Evolutionary conservation across 352 stramenopile genomes (phyloP).

Genomic region (Globisporangium solare): DNA sequence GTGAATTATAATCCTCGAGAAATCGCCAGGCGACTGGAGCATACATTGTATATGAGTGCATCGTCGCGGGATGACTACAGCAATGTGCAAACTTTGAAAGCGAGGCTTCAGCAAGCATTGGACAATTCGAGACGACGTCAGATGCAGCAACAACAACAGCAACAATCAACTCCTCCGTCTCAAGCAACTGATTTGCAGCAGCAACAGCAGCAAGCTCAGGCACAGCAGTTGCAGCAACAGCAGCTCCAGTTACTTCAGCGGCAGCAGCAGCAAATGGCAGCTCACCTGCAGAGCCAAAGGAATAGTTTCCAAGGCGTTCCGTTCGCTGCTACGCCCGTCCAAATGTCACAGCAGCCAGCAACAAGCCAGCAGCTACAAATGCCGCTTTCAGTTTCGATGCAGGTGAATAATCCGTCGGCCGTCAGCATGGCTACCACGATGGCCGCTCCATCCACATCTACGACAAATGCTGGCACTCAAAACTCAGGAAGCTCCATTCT

Average conservation of each 20-base stretch:
- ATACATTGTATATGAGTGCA: slow-evolving; percentile 86
- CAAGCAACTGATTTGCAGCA: slow-evolving; percentile 18
- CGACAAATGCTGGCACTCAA: slow-evolving; percentile 16
- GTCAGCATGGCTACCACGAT: slow-evolving; percentile 16
- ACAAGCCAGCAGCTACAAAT: slow-evolving; percentile 55
- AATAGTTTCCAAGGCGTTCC: slow-evolving; percentile 61
- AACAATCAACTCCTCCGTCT: slow-evolving; percentile 23
- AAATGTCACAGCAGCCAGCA: slow-evolving; percentile 26
- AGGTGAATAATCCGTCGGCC: slow-evolving; percentile 10
- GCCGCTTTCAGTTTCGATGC: slow-evolving; percentile 39
- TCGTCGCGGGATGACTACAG: slow-evolving; percentile 83
- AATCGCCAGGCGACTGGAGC: slow-evolving; percentile 77
- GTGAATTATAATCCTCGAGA: slow-evolving; percentile 88
- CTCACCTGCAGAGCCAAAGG: slow-evolving; percentile 63
- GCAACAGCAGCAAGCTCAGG: slow-evolving; percentile 28
- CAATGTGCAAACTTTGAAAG: slow-evolving; percentile 84
- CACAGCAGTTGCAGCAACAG: slow-evolving; percentile 35
- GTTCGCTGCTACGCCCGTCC: slow-evolving; percentile 34
- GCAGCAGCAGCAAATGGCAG: slow-evolving; percentile 68
- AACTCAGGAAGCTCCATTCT: slow-evolving; percentile 68
- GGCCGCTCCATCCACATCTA: slow-evolving; percentile 16
- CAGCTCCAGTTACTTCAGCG: slow-evolving; percentile 57
- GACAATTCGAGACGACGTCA: slow-evolving; percentile 78
- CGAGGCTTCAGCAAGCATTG: slow-evolving; percentile 74
- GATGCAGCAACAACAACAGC: slow-evolving; percentile 61